Evolutionary conservation across 2,329 filamentous ascomycete species (phyloP).

Genomic region (Diaporthe caulivora): DNA sequence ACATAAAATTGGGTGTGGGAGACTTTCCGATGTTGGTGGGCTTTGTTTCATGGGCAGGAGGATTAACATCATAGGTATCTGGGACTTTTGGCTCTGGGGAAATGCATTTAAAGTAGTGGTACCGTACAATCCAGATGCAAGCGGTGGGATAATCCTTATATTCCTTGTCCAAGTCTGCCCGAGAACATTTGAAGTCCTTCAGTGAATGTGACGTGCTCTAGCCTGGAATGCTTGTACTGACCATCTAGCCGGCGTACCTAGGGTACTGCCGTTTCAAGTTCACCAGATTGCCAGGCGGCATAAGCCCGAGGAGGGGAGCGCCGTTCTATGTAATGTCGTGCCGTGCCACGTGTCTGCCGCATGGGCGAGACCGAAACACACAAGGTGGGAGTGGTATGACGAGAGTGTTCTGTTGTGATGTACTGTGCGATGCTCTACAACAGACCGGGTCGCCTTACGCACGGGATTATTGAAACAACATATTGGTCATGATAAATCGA

Average conservation of each 20-base stretch:
- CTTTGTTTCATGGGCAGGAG: not conserved
- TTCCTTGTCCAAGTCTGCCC: not conserved
- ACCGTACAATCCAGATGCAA: not conserved
- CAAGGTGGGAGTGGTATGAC: not conserved
- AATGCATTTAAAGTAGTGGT: not conserved
- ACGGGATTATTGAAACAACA: no score
- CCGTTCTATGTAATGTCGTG: no score
- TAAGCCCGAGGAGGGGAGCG: not conserved
- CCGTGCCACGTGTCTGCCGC: not conserved
- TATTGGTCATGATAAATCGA: no score
- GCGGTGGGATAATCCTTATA: not conserved
- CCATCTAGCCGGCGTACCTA: no score
- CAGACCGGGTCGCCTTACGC: no score
- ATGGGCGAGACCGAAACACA: not conserved
- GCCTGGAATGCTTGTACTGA: not conserved
- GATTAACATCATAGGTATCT: not conserved
- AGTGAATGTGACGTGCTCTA: not conserved
- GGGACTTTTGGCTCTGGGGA: not conserved
- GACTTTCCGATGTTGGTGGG: not conserved
- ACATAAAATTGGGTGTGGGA: conserved; percentile 6
- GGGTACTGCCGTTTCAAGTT: not conserved
- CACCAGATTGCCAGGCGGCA: not conserved
- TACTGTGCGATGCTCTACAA: no score
- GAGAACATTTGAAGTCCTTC: not conserved
- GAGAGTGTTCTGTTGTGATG: no score